Evolutionary conservation across 495 filamentous ascomycete genomes (phyloP), one percentile per base, ranked within the genome.

Genomic region (Astrothelium macrocarpum): DNA sequence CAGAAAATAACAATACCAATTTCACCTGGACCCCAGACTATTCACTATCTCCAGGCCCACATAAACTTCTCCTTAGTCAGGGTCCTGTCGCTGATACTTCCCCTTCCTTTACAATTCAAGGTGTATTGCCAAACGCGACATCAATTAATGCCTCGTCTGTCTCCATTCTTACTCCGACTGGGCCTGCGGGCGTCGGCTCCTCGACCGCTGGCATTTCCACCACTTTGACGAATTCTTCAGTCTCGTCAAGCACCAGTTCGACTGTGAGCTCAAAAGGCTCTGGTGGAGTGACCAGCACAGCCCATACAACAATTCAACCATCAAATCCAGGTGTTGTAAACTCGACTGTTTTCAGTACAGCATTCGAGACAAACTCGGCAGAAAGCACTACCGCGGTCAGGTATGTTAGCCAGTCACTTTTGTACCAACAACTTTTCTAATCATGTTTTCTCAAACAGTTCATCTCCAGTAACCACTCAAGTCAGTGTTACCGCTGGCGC

Each of bases 1-100:
- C 49, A 56, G 20, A 56, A 11, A 20, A 29, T 20, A 29, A 29
- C 49, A 56, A 29, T 20, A 29, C 23, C 49, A 28, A 11, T 20
- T 56, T 4, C 5, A 29, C 20, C 16, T 56, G 49, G 49, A 56
- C 77, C 84, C 12, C 83, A 83, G 0, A 68, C 72, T 0, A 74
- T 73, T 9, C 75, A 78, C 62, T 71, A 77, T 46, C 70, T 67
- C n/a, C 53, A 65, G 29, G 71, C 77, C 29, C 76, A 81, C 23
- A 72, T 56, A 56, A 20, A 9, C 49, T 56, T 9, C 12, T 56
- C 7, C 49, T 56, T 25, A 56, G 23, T 29, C 49, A 56, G 29
- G 49, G 49, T 3, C 49, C 49, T 10, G 49, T 56, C 25, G 20
- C 49, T 7, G 49, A 56, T 56, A 56, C 49, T 16, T 56, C 49